These are phyloP conservation scores for Acacia concinna DNA, from an alignment of 331 rosid species.

Conservation along the genomic window DNA sequence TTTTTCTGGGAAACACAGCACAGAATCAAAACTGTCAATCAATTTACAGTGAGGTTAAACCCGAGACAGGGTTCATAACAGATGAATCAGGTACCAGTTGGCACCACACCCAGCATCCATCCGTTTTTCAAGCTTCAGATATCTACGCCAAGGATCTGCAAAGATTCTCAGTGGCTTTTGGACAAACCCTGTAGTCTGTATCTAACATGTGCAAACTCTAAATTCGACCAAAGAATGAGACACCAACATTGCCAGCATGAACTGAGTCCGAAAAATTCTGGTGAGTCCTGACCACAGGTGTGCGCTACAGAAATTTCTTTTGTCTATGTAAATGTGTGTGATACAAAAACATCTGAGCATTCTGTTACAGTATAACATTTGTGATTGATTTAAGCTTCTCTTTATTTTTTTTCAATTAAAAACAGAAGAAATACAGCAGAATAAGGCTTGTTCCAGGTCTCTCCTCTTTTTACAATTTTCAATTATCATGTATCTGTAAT, in stretches of 20 bases:
- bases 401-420: slow-evolving; percentile 31
- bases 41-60: slow-evolving; percentile 52
- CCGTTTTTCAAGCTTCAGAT: slow-evolving; percentile 51
- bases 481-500: slow-evolving; percentile 29
- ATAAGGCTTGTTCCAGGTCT: slow-evolving; percentile 43
- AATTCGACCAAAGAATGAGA: slow-evolving; percentile 34
- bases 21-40: slow-evolving; percentile 49
- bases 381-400: slow-evolving; percentile 46
- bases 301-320: slow-evolving; percentile 47
- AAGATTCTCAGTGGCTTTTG: slow-evolving; percentile 87
- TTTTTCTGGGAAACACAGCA: slow-evolving; percentile 41
- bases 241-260: slow-evolving; percentile 34
- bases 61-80: slow-evolving; percentile 55
- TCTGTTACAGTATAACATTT: slow-evolving; percentile 42
- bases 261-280: slow-evolving; percentile 41
- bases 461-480: slow-evolving; percentile 34
- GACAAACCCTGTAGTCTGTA: slow-evolving; percentile 66
- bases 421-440: slow-evolving; percentile 37
- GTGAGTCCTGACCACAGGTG: slow-evolving; percentile 48
- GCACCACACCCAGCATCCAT: slow-evolving; percentile 49
- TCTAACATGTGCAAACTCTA: slow-evolving; percentile 26
- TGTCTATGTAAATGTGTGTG: slow-evolving; percentile 54
- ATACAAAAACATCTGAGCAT: slow-evolving; percentile 34
- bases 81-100: slow-evolving; percentile 52
- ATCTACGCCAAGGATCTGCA: slow-evolving; percentile 77